Evolutionary conservation across 1,139 yeast genomes (phyloP).

Genomic region (Pichia sp.): DNA sequence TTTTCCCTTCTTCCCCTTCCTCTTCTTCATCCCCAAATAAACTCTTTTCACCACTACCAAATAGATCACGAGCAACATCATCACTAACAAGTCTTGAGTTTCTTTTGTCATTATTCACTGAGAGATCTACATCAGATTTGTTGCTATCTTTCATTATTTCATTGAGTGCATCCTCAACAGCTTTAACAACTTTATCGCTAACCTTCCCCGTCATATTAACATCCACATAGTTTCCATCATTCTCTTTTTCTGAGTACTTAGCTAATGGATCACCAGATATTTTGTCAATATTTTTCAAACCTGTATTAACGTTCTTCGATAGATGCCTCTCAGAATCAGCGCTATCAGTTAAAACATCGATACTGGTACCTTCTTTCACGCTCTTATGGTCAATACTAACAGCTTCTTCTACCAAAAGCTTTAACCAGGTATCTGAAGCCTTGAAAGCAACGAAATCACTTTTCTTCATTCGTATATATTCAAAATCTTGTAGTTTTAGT

Average conservation of each 20-base stretch:
- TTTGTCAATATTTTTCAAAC: slow-evolving; percentile 16
- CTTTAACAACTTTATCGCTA: slow-evolving; percentile 48
- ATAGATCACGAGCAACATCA: slow-evolving; percentile 36
- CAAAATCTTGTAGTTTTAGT: slow-evolving; percentile 51
- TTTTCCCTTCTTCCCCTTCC: background rate
- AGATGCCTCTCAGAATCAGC: background rate
- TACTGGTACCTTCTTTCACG: background rate
- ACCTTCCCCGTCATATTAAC: slow-evolving; percentile 27
- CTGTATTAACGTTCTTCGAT: background rate
- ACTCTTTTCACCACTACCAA: slow-evolving; percentile 33
- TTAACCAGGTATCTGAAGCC: slow-evolving; percentile 44
- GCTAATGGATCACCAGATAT: slow-evolving; percentile 30
- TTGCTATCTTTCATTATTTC: slow-evolving; percentile 46
- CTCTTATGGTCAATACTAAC: slow-evolving; percentile 24
- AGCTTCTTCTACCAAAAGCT: slow-evolving; percentile 38
- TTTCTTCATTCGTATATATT: slow-evolving; percentile 44
- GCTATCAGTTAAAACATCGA: background rate
- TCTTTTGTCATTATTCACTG: slow-evolving; percentile 18
- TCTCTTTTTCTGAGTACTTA: slow-evolving; percentile 26
- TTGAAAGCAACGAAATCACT: slow-evolving; percentile 57
- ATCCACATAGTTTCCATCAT: slow-evolving; percentile 20
- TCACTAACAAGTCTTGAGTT: slow-evolving; percentile 26
- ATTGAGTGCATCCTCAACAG: slow-evolving; percentile 68
- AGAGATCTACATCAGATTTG: background rate
- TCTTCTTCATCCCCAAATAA: slow-evolving; percentile 22